Evolutionary conservation across 331 rosid genomes (phyloP), one percentile per base, ranked within the genome.

Genomic region (Stylosanthes scabra): DNA sequence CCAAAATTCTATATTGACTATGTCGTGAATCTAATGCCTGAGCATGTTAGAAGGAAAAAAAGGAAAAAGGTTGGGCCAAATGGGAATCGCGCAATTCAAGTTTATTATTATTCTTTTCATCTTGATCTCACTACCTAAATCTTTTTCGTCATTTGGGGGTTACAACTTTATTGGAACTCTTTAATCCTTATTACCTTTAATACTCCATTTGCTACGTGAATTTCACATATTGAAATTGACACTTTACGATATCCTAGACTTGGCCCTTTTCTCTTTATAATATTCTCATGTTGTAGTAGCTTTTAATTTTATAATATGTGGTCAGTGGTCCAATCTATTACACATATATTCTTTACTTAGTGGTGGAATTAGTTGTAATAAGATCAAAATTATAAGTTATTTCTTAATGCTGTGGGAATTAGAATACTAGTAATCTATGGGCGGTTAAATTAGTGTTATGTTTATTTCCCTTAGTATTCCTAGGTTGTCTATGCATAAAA

Each of bases 281-380:
- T 76, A 76, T 76, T 76, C 75, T 59, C 47, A 49, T 76, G 39
- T 15, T 27, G 44, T 11, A 13, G 9, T 11, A 5, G 2, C 31
- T 55, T 55, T 16, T 9, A 16, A 8, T 51, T 15, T 15, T 51
- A 51, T 51, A 11, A 51, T 51, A 11, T 49, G 1, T 62, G 16
- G 9, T 16, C 44, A 47, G 45, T 55, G 65, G 29, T 65, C 71
- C 59, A 62, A 3, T 3, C 60, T 51, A 3, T 52, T 52, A 7
- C 1, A 52, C 1, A 5, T 46, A 11, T 16, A 27, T 57, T 56
- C 80, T 66, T 56, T 64, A 47, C 71, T 63, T 55, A 14, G 12
- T 28, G n/a, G n/a, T n/a, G 29, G 71, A 73, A 61, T 63, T 74
- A 63, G 54, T 60, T 61, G 69, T 71, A 74, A 57, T 65, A 65